A percentile compares a stretch with the other conserved stretches of the same genome.
These are phyloP conservation scores for Globisporangium viniferum DNA, from an alignment of 352 stramenopile genomes.

Conservation along the genomic window DNA sequence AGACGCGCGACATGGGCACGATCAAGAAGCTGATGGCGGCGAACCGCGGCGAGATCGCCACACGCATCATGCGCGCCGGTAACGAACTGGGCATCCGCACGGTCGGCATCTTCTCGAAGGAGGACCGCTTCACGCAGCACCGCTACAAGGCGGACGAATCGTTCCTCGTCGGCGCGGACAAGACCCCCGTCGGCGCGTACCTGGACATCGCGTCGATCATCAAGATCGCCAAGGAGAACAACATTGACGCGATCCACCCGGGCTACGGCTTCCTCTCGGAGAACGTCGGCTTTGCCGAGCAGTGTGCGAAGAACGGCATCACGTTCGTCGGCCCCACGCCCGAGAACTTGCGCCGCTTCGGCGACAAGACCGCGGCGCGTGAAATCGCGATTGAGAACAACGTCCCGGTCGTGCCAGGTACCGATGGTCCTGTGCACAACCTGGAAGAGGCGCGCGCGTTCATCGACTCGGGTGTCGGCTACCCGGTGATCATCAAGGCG, in stretches of 20 bases:
- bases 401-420: constrained; percentile 88
- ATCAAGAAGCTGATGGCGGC: constrained; percentile 97
- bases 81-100: constrained; percentile 93
- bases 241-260: constrained; percentile 95
- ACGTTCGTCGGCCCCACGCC: constrained; percentile 95
- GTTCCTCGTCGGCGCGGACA: constrained; percentile 90
- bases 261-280: constrained; percentile 98
- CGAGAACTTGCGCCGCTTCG: constrained; percentile 88
- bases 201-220: constrained; percentile 95
- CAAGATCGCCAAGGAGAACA: constrained; percentile 89
- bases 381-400: constrained; percentile 89
- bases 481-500: constrained; percentile 99
- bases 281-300: constrained; percentile 93
- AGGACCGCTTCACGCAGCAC: constrained; percentile 95
- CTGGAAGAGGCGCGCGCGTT: constrained; percentile 87
- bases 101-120: constrained; percentile 89
- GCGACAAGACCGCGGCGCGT: constrained; percentile 88
- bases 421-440: constrained; percentile 86
- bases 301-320: constrained; percentile 90
- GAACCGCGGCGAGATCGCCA: constrained; percentile 98
- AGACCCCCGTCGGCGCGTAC: constrained; percentile 94
- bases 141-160: constrained; percentile 97
- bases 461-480: constrained; percentile 89
- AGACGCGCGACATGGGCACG: constrained; percentile 56
- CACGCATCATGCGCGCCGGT: constrained; percentile 93